Conservation (phyloP, 768 basidiomycete genomes). For the Phylloporus arenicola region DNA sequence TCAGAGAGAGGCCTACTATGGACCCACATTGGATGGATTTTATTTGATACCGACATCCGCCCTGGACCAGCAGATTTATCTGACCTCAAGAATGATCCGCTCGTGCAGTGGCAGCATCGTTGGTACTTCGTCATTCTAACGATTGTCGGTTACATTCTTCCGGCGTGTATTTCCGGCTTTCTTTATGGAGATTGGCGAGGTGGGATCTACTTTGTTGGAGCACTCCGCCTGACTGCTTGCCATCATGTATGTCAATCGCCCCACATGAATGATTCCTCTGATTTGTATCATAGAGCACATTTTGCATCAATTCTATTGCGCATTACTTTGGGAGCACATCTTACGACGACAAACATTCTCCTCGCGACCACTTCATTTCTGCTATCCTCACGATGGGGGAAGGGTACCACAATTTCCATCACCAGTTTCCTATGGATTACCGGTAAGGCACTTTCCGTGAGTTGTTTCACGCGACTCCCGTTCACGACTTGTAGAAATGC, state of each 20-base stretch:
- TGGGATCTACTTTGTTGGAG: conserved; percentile 73
- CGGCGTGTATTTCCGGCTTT: conserved; percentile 62
- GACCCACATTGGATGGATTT: conserved; percentile 83
- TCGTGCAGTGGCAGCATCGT: conserved; percentile 75
- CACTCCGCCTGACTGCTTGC: conserved; percentile 63
- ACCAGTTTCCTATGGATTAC: conserved; percentile 81
- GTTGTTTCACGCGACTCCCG: conserved; percentile 4
- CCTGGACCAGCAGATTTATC: conserved; percentile 70
- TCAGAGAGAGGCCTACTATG: conserved; percentile 71
- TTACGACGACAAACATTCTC: conserved; percentile 75
- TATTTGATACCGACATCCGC: conserved; percentile 66
- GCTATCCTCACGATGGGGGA: conserved; percentile 75
- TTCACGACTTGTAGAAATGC: conserved; percentile 49
- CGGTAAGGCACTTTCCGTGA: conserved; percentile 9
- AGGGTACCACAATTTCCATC: conserved; percentile 73
- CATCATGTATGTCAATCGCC: conserved; percentile 60
- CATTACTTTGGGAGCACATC: conserved; percentile 79
- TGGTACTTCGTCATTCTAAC: conserved; percentile 61
- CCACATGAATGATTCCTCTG: neutral
- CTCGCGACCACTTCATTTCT: conserved; percentile 75
- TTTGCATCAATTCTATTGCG: conserved; percentile 85
- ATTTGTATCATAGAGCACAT: conserved; percentile 53
- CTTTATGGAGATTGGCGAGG: conserved; percentile 74
- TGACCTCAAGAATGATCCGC: conserved; percentile 62
- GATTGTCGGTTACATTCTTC: conserved; percentile 67